Conservation (phyloP, 1,139 yeast species). For the Geotrichum reessii region DNA sequence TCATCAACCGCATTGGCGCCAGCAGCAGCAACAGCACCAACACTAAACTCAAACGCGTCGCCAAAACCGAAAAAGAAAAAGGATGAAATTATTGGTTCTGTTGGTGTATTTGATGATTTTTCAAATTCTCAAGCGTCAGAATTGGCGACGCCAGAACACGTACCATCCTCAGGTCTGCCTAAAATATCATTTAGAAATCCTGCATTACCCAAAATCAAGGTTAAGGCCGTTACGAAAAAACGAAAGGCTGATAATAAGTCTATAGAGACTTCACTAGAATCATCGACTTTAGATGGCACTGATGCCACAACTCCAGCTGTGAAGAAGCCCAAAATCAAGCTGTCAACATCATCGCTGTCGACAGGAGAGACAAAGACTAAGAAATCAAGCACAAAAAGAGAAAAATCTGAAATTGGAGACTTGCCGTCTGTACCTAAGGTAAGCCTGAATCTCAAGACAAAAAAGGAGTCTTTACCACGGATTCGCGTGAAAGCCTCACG, state of each 20-base stretch:
- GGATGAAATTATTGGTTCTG: not conserved
- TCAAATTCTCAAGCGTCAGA: not conserved
- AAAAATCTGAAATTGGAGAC: constrained; percentile 6
- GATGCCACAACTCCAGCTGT: not conserved
- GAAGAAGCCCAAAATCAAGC: constrained; percentile 14
- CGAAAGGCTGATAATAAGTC: not conserved
- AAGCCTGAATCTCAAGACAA: constrained; percentile 31
- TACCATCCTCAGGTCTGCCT: constrained; percentile 2
- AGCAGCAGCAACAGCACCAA: not conserved
- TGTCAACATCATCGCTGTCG: constrained; percentile 5
- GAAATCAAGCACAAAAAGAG: constrained; percentile 7
- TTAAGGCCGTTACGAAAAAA: constrained; percentile 8
- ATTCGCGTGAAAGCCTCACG: constrained; percentile 78
- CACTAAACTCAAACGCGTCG: not conserved
- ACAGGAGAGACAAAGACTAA: constrained; percentile 1
- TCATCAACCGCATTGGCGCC: not conserved
- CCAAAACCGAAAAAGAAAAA: not conserved
- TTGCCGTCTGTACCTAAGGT: constrained; percentile 23
- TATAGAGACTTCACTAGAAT: not conserved
- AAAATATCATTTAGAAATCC: constrained; percentile 14
- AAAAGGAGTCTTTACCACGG: constrained; percentile 42
- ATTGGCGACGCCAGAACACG: not conserved
- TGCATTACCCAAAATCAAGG: constrained; percentile 15
- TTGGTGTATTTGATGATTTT: not conserved
- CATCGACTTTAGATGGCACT: not conserved